Evolutionary conservation across 305 asterid genomes (phyloP).

Genomic region (Solanum hybrid): DNA sequence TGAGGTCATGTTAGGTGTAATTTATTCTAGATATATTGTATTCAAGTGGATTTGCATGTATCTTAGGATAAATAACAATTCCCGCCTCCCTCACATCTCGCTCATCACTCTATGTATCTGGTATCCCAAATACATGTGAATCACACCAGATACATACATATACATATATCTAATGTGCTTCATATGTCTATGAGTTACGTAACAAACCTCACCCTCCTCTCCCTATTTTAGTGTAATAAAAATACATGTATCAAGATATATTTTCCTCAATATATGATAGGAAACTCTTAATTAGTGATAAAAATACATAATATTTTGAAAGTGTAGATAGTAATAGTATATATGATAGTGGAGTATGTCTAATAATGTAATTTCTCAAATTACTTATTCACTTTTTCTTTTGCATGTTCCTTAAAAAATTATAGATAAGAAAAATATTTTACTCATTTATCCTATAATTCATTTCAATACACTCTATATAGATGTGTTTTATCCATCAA

Average conservation of each 20-base stretch:
- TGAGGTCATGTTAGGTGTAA: too few species aligned
- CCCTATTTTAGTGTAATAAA: too few species aligned
- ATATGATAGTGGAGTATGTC: background rate
- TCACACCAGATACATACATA: too few species aligned
- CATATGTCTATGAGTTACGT: background rate
- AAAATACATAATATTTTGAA: too few species aligned
- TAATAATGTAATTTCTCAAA: background rate
- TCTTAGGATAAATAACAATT: background rate
- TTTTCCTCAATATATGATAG: background rate
- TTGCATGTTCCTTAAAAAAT: background rate
- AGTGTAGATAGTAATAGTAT: too few species aligned
- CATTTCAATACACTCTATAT: background rate
- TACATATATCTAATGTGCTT: background rate
- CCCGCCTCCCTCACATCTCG: background rate
- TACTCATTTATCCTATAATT: background rate
- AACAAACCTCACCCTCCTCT: background rate
- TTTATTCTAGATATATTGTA: too few species aligned
- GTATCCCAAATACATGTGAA: background rate
- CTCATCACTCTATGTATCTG: background rate
- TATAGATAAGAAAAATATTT: background rate
- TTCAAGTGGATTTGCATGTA: background rate
- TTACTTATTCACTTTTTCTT: background rate
- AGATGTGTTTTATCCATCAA: background rate
- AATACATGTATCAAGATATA: background rate
- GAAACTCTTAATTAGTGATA: too few species aligned